Evolutionary conservation across 2,329 filamentous ascomycete genomes (phyloP), one percentile per base, ranked within the genome.

Genomic region (Emmonsiellopsis sp.): DNA sequence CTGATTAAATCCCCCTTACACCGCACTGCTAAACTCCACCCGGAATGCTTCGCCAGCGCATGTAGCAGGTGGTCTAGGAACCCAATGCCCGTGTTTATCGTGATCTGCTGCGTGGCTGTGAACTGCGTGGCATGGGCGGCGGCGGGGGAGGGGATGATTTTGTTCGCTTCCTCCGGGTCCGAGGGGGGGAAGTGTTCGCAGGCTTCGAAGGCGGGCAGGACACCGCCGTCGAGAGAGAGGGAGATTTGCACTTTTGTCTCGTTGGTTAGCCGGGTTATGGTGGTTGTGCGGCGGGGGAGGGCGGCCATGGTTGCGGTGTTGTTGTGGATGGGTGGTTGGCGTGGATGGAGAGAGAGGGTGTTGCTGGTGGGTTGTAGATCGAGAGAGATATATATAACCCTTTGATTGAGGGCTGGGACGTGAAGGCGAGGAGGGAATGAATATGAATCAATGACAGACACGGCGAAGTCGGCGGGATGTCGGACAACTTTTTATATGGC

Each of bases 31-130:
- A 98, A 73, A 74, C 87, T 93, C 93, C 92, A 97, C 58, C 93
- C 92, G 5, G 87, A 84, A 73, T 98, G 93, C 74, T 98, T 97
- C 49, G 93, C 88, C 53, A 97, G 80, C 5, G 93, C 93, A 72
- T 98, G 93, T 49, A 97, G 80, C 92, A 98, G 97, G 77, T 98
- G 93, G 75, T 98, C 93, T 53, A 98, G 79, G 73, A 98, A 98
- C 55, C 93, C 93, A 70, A 98, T 95, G 59, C 93, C 93, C 0
- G 92, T 95, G 77, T 88, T 85, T 60, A 97, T 79, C 66, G 83
- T 83, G 68, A 97, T 96, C 56, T 83, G 84, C 72, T 97, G 93
- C 42, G 85, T 87, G 61, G 86, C 84, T 61, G 87, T 92, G 59
- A 83, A 77, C 72, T 98, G 92, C 1, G 85, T 85, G 33, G 93